These are phyloP conservation scores for Colletotrichum cordylinicola DNA, from an alignment of 2,329 filamentous ascomycete species.

Conservation along the genomic window DNA sequence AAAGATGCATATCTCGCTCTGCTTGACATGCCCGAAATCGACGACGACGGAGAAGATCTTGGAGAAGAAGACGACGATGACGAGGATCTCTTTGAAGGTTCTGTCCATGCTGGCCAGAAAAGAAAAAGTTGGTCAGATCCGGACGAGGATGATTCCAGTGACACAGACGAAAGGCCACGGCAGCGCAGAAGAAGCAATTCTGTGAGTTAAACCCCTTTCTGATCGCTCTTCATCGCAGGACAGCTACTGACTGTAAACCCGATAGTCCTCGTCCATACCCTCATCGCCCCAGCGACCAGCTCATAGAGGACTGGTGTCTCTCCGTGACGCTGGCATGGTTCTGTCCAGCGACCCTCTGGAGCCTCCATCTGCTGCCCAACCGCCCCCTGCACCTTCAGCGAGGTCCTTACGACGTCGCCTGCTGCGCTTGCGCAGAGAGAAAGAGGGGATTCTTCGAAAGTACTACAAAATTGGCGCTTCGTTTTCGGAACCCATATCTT, in stretches of 20 bases:
- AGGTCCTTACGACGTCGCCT: conserved; percentile 75
- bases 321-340: conserved; percentile 52
- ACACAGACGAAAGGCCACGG: conserved; percentile 76
- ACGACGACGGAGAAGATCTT: conserved; percentile 72
- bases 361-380: conserved; percentile 64
- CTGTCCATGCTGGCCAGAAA: conserved; percentile 64
- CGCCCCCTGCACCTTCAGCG: conserved; percentile 70
- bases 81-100: conserved; percentile 44
- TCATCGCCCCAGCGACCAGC: conserved; percentile 66
- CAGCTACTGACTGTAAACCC: conserved; percentile 24
- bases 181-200: conserved; percentile 90
- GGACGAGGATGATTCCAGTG: conserved; percentile 69
- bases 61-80: conserved; percentile 64
- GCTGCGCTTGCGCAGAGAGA: conserved; percentile 75
- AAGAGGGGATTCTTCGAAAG: conserved; percentile 76
- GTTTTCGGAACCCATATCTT: conserved; percentile 93
- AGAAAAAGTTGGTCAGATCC: conserved; percentile 80
- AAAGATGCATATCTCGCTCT: conserved; percentile 85
- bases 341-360: conserved; percentile 56
- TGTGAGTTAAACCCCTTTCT: conserved; percentile 52
- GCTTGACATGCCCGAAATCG: conserved; percentile 88
- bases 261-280: conserved; percentile 69
- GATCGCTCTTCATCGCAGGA: background rate
- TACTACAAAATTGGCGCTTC: conserved; percentile 91
- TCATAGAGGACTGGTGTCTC: conserved; percentile 64